Percentiles rank a stretch among this genome's conserved stretches.
Evolutionary conservation across 148 eudicot genomes (phyloP).

Genomic region (Camellia sinensis): DNA sequence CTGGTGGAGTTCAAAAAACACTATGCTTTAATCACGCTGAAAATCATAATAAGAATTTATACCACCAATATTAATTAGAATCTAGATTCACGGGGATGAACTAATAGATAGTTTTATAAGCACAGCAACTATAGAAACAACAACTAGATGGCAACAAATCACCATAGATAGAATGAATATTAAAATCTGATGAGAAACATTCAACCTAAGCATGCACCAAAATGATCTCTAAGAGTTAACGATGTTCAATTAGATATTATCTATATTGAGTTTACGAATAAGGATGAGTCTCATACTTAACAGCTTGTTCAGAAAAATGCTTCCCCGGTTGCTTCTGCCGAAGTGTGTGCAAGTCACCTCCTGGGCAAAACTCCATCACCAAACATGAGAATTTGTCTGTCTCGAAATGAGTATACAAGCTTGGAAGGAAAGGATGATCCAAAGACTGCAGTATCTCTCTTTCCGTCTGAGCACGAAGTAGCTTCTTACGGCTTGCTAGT

Average conservation of each 20-base stretch:
- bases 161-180: not conserved
- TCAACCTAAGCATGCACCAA: not conserved
- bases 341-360: slow-evolving; percentile 17
- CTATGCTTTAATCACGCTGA: too few species aligned
- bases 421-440: slow-evolving; percentile 18
- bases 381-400: slow-evolving; percentile 15
- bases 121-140: not conserved
- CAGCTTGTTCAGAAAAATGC: slow-evolving; percentile 16
- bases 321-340: slow-evolving; percentile 11
- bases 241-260: not conserved
- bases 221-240: not conserved
- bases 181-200: not conserved
- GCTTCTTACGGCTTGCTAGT: slow-evolving; percentile 13
- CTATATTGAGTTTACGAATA: not conserved
- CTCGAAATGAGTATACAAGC: slow-evolving; percentile 8
- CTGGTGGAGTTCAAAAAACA: not conserved
- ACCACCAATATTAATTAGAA: not conserved
- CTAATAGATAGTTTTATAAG: not conserved
- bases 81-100: not conserved
- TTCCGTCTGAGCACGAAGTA: slow-evolving; percentile 14
- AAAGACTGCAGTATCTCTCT: slow-evolving; percentile 17
- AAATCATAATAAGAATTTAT: not conserved
- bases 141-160: not conserved
- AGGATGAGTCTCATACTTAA: slow-evolving; percentile 7
- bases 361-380: slow-evolving; percentile 17